phyloP scores from a whole-genome alignment of 495 filamentous ascomycete species.

The Talaromyces proteolyticus region DNA sequence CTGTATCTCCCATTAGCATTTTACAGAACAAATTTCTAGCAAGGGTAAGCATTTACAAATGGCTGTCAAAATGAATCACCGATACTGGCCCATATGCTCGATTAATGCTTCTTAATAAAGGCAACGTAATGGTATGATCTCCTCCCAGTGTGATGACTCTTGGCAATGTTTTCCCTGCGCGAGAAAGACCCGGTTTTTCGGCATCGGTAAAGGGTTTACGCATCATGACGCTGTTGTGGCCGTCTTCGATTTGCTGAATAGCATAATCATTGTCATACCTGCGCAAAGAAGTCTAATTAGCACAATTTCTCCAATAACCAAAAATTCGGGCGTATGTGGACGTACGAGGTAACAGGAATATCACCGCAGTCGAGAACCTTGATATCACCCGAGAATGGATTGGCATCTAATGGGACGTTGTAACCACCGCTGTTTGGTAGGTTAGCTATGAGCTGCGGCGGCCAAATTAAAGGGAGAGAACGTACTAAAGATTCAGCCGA shows the following conservation, averaged over 20 bases:
- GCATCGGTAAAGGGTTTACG: slow-evolving; percentile 41
- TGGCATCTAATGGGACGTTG: slow-evolving; percentile 53
- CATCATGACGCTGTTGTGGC: slow-evolving; percentile 48
- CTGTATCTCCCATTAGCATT: slow-evolving; percentile 16
- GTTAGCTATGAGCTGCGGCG: not conserved
- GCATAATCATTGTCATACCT: slow-evolving; percentile 68
- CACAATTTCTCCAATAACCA: not conserved
- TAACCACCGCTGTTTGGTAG: slow-evolving; percentile 58
- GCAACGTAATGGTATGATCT: slow-evolving; percentile 60
- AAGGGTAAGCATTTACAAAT: slow-evolving; percentile 39
- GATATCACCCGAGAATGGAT: slow-evolving; percentile 61
- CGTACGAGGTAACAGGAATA: slow-evolving; percentile 62
- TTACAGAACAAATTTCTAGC: not conserved
- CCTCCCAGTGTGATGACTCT: slow-evolving; percentile 65
- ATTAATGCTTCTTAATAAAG: slow-evolving; percentile 58
- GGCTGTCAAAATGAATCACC: slow-evolving; percentile 70
- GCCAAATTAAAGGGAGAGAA: slow-evolving; percentile 6
- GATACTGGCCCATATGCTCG: slow-evolving; percentile 59
- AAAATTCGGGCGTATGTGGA: no score
- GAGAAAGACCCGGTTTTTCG: slow-evolving; percentile 42
- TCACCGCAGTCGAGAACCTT: slow-evolving; percentile 72
- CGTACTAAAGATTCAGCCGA: slow-evolving; percentile 62
- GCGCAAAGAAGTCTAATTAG: not conserved
- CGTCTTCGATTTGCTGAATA: slow-evolving; percentile 68
- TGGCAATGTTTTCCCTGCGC: slow-evolving; percentile 50